Evolutionary conservation across 2,329 filamentous ascomycete species (phyloP).

Genomic region (Fragosphaeria purpurea): DNA sequence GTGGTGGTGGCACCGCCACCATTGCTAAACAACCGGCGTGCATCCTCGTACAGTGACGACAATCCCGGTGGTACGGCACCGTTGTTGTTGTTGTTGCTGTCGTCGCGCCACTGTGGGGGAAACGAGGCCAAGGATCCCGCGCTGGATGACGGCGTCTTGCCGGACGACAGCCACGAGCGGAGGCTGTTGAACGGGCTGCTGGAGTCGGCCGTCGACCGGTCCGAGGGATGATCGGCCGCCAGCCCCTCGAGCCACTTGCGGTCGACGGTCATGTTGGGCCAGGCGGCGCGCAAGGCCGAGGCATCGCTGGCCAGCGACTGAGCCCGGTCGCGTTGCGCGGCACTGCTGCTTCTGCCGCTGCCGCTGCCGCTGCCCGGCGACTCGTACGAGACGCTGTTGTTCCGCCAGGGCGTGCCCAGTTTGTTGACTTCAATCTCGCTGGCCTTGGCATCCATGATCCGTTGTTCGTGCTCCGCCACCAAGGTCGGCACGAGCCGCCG

Average conservation of each 20-base stretch:
- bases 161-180: slow-evolving; percentile 13
- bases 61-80: slow-evolving; percentile 3
- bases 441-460: slow-evolving; percentile 13
- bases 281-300: slow-evolving; percentile 2
- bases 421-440: slow-evolving; percentile 13
- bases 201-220: slow-evolving; percentile 11
- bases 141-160: slow-evolving; percentile 6
- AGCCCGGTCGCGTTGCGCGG: slow-evolving; percentile 8
- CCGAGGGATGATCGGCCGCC: slow-evolving; percentile 1
- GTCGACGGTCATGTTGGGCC: slow-evolving; percentile 3
- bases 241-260: slow-evolving; percentile 1
- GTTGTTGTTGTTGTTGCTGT: background rate
- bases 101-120: background rate
- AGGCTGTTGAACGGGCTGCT: slow-evolving; percentile 14
- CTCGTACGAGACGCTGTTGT: slow-evolving; percentile 1
- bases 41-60: slow-evolving; percentile 11
- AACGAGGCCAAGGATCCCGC: slow-evolving; percentile 7
- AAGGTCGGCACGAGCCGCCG: slow-evolving; percentile 10
- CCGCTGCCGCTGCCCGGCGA: background rate
- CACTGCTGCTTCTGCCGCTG: background rate
- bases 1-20: background rate
- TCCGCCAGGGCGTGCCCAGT: slow-evolving; percentile 11
- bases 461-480: slow-evolving; percentile 14
- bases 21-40: background rate
- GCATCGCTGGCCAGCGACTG: slow-evolving; percentile 10